Conservation (phyloP, 2,329 filamentous ascomycete species). For the Botryotinia narcissicola region DNA sequence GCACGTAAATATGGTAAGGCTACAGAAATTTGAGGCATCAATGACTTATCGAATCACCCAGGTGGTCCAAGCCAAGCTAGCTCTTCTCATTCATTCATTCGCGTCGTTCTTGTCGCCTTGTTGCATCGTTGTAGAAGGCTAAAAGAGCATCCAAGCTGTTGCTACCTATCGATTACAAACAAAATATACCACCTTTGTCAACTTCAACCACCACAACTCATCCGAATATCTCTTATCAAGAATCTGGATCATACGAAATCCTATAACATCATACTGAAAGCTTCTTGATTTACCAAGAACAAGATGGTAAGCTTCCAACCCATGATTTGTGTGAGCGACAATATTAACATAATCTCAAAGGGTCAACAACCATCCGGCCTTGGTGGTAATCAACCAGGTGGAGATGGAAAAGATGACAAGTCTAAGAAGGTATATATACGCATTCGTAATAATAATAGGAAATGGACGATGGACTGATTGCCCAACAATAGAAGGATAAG, state of each 20-base stretch:
- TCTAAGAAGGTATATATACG: constrained; percentile 76
- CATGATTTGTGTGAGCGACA: constrained; percentile 19
- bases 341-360: constrained; percentile 30
- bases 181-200: constrained; percentile 19
- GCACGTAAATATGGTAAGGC: too few relatives aligned
- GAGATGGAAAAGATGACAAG: constrained; percentile 78
- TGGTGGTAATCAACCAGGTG: constrained; percentile 52
- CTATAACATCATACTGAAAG: neutral
- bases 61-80: constrained; percentile 11
- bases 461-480: constrained; percentile 26
- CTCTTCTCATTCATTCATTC: constrained; percentile 4
- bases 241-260: neutral
- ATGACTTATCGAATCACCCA: neutral
- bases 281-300: constrained; percentile 23
- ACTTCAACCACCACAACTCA: constrained; percentile 28
- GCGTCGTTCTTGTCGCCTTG: constrained; percentile 23
- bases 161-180: constrained; percentile 29
- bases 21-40: neutral
- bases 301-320: constrained; percentile 36
- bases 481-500: constrained; percentile 80
- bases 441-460: neutral
- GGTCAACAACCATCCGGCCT: constrained; percentile 46
- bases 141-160: constrained; percentile 26
- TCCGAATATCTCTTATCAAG: constrained; percentile 23
- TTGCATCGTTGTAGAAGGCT: constrained; percentile 18